These are phyloP conservation scores for Leucoagaricus sp. DNA, from an alignment of 1,284 basidiomycete genomes.

Conservation along the genomic window DNA sequence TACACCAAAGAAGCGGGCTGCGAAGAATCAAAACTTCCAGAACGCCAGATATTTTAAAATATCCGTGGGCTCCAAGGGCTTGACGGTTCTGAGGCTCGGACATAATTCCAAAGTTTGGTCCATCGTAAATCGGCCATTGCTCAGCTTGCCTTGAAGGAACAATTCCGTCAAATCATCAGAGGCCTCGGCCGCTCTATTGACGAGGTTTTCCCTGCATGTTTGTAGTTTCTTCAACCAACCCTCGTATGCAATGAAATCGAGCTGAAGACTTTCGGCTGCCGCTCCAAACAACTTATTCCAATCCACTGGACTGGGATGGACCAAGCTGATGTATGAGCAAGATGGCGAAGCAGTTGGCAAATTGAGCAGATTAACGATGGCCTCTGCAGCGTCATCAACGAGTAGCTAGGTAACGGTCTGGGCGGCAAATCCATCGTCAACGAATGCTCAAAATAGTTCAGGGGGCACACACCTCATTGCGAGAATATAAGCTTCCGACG, in stretches of 20 bases:
- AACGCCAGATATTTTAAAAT: not conserved
- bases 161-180: slow-evolving; percentile 2
- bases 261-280: not conserved
- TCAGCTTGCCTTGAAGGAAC: not conserved
- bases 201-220: not conserved
- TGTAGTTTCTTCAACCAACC: not conserved
- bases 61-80: not conserved
- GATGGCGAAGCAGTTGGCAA: not conserved
- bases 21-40: slow-evolving; percentile 3
- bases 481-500: slow-evolving; percentile 2
- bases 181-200: not conserved
- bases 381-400: not conserved
- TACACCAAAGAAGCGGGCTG: too few relatives aligned
- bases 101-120: not conserved
- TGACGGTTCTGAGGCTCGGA: not conserved
- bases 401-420: slow-evolving; percentile 7
- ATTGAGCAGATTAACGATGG: not conserved
- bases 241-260: not conserved
- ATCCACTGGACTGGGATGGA: not conserved
- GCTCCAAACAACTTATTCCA: not conserved
- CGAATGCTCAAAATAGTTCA: not conserved
- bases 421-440: not conserved
- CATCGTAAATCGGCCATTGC: not conserved
- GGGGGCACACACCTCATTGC: not conserved
- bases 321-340: slow-evolving; percentile 5